phyloP scores from a whole-genome alignment of 2,329 filamentous ascomycete species.

The Clonostachys chloroleuca region DNA sequence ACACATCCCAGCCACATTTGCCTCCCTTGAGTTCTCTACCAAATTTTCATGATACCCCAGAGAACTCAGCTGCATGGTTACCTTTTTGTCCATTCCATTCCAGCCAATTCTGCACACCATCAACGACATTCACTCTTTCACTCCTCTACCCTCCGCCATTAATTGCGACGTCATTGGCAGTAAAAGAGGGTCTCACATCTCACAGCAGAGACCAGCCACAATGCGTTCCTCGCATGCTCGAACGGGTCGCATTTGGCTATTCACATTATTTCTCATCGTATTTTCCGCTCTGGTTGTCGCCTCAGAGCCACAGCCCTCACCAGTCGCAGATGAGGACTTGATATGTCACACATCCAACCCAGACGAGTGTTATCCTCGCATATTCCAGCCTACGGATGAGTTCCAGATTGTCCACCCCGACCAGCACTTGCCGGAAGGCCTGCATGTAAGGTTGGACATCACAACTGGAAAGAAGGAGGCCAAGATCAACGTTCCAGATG shows the following conservation, averaged over 20 bases:
- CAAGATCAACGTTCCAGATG: constrained; percentile 57
- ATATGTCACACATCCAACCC: constrained; percentile 61
- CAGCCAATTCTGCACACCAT: no score
- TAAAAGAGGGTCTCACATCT: no score
- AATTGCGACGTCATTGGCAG: no score
- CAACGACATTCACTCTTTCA: no score
- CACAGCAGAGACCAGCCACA: not conserved
- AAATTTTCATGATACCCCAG: no score
- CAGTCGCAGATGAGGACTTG: constrained; percentile 41
- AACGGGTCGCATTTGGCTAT: constrained; percentile 1
- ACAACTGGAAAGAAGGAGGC: constrained; percentile 61
- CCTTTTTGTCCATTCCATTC: no score
- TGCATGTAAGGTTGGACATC: constrained; percentile 64
- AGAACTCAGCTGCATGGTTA: no score
- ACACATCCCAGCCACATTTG: no score
- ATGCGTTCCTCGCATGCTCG: not conserved
- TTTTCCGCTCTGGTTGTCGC: constrained; percentile 14
- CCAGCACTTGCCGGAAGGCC: constrained; percentile 59
- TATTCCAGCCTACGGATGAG: constrained; percentile 60
- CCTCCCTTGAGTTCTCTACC: no score
- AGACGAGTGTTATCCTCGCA: constrained; percentile 59
- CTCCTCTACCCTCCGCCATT: no score
- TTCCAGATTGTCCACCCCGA: constrained; percentile 61
- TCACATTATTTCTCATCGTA: constrained; percentile 17
- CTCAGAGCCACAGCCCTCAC: constrained; percentile 11